Evolutionary conservation across 768 basidiomycete species (phyloP).

Genomic region (Fomitopsis pulvina): DNA sequence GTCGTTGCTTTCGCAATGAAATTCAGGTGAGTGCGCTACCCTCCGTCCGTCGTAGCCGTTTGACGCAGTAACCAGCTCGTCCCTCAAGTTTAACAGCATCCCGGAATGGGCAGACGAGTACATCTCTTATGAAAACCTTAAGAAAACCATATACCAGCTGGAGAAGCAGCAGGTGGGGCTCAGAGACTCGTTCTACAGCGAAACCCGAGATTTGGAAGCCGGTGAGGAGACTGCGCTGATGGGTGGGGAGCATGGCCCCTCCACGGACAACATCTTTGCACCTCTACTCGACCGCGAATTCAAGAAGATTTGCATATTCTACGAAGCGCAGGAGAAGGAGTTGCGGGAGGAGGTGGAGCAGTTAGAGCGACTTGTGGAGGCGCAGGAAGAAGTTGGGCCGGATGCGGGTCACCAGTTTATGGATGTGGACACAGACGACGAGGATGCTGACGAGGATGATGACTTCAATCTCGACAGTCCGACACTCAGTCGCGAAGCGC

Average conservation of each 20-base stretch:
- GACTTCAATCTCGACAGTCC: constrained; percentile 25
- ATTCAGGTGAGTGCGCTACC: constrained; percentile 41
- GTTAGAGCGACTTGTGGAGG: constrained; percentile 48
- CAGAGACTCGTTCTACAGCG: constrained; percentile 20
- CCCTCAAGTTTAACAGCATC: constrained; percentile 87
- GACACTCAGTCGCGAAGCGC: constrained; percentile 28
- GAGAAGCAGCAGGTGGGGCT: constrained; percentile 67
- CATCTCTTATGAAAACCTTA: constrained; percentile 82
- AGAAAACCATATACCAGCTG: constrained; percentile 79
- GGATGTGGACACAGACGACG: constrained; percentile 54
- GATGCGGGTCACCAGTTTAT: constrained; percentile 45
- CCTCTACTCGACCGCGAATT: constrained; percentile 79
- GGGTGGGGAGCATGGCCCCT: constrained; percentile 25
- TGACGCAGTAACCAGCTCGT: constrained; percentile 42
- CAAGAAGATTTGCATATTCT: constrained; percentile 75
- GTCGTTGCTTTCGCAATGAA: constrained; percentile 39
- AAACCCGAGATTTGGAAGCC: constrained; percentile 49
- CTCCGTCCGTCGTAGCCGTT: not conserved
- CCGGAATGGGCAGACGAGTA: constrained; percentile 93
- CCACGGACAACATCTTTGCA: constrained; percentile 56
- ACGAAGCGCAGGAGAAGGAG: constrained; percentile 69
- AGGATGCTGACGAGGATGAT: constrained; percentile 44
- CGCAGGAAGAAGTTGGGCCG: constrained; percentile 57
- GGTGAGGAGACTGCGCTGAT: constrained; percentile 57
- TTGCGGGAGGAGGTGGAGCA: constrained; percentile 52